These are phyloP conservation scores for Vanilla planifolia DNA, from an alignment of 106 monocot genomes.

Conservation along the genomic window DNA sequence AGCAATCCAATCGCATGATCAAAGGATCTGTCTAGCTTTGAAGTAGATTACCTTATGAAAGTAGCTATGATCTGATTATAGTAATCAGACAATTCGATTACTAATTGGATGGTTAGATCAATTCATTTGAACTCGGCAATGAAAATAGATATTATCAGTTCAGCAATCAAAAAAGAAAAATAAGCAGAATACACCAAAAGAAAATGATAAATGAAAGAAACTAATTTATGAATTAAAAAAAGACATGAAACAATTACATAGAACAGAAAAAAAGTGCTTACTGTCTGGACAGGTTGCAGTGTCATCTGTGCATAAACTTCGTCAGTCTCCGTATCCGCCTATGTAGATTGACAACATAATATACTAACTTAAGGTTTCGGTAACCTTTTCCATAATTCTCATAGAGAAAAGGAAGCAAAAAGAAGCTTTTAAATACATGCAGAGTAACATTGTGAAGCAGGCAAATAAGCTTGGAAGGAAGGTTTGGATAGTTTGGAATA, in stretches of 20 bases:
- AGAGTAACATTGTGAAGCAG: conserved; percentile 81
- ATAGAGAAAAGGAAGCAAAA: too few relatives aligned
- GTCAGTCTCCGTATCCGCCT: conserved; percentile 93
- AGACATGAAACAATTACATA: not conserved
- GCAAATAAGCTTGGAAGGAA: conserved; percentile 77
- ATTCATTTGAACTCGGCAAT: too few relatives aligned
- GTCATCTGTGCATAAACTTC: conserved; percentile 97
- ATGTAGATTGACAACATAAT: conserved; percentile 3
- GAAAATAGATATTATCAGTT: too few relatives aligned
- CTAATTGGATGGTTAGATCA: too few relatives aligned
- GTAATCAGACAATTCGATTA: too few relatives aligned
- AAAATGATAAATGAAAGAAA: not conserved
- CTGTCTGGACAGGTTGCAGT: conserved; percentile 78
- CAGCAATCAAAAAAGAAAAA: too few relatives aligned
- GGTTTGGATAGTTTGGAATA: conserved; percentile 77
- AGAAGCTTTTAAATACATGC: conserved; percentile 68
- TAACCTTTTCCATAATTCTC: too few relatives aligned
- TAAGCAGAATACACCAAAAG: too few relatives aligned
- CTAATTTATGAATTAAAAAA: not conserved
- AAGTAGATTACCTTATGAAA: too few relatives aligned
- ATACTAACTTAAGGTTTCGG: too few relatives aligned
- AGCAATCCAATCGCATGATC: not conserved
- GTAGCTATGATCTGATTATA: too few relatives aligned
- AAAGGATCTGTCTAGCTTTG: not conserved
- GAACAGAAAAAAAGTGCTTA: conserved; percentile 20